Conservation (phyloP, 2,329 filamentous ascomycete genomes). For the Aspergillus calidoustus region DNA sequence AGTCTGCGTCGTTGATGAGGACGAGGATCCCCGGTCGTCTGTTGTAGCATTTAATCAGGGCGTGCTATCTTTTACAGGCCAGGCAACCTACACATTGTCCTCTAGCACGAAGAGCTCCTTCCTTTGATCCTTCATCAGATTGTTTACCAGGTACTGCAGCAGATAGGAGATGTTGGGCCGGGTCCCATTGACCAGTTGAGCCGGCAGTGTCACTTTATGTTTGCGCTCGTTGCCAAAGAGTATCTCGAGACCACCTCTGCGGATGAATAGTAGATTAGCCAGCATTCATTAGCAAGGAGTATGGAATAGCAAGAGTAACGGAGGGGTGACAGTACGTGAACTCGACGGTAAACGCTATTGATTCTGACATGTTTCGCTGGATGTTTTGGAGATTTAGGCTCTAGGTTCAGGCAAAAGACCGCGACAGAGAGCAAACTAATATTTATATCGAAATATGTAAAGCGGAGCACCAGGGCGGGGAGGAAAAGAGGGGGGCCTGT, state of each 20-base stretch:
- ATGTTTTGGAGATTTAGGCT: slow-evolving; percentile 11
- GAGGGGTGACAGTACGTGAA: slow-evolving; percentile 62
- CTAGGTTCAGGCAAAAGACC: background rate
- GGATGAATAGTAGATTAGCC: slow-evolving; percentile 12
- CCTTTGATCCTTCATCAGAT: slow-evolving; percentile 82
- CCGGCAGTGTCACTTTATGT: slow-evolving; percentile 71
- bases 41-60: slow-evolving; percentile 26
- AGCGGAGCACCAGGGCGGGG: background rate
- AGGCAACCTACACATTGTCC: slow-evolving; percentile 74
- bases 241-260: slow-evolving; percentile 88
- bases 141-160: slow-evolving; percentile 76
- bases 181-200: slow-evolving; percentile 61
- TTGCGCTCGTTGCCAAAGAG: slow-evolving; percentile 84
- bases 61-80: background rate
- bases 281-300: background rate
- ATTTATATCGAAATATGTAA: background rate
- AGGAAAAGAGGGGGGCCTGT: slow-evolving; percentile 26
- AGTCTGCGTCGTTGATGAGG: slow-evolving; percentile 96
- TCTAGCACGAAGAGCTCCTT: slow-evolving; percentile 91
- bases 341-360: slow-evolving; percentile 69
- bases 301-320: background rate
- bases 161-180: slow-evolving; percentile 74
- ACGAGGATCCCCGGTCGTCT: slow-evolving; percentile 95
- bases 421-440: background rate
- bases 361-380: slow-evolving; percentile 22